Evolutionary conservation across 2,329 filamentous ascomycete species (phyloP).

Genomic region (Penicillium sp.): DNA sequence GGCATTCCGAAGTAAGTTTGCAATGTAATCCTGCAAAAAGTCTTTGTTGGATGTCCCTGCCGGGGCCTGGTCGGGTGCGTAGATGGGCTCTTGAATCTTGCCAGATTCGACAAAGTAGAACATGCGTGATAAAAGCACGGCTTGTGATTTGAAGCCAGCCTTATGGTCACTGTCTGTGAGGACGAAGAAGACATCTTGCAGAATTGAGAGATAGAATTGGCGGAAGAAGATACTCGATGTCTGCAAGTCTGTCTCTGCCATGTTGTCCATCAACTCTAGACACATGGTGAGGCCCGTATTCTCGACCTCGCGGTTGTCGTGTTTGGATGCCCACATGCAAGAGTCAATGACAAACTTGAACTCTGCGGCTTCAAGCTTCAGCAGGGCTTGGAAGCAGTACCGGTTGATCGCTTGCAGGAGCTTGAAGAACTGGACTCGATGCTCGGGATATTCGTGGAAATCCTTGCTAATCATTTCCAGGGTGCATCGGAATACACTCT

Average conservation of each 20-base stretch:
- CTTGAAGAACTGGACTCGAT: slow-evolving; percentile 99
- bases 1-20: slow-evolving; percentile 74
- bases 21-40: slow-evolving; percentile 83
- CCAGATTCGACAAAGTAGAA: slow-evolving; percentile 89
- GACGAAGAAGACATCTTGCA: slow-evolving; percentile 98
- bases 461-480: slow-evolving; percentile 99
- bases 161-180: slow-evolving; percentile 97
- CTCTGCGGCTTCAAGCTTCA: slow-evolving; percentile 90
- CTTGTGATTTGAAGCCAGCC: slow-evolving; percentile 95
- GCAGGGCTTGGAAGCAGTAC: slow-evolving; percentile 88
- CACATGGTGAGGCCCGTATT: slow-evolving; percentile 97
- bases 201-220: slow-evolving; percentile 89
- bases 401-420: slow-evolving; percentile 91
- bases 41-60: slow-evolving; percentile 82
- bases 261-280: slow-evolving; percentile 93
- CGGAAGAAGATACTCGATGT: slow-evolving; percentile 96
- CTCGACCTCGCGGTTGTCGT: slow-evolving; percentile 97
- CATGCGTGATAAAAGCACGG: slow-evolving; percentile 86
- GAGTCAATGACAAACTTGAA: slow-evolving; percentile 99
- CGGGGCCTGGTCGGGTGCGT: slow-evolving; percentile 74
- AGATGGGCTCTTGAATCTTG: slow-evolving; percentile 90
- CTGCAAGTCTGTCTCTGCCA: slow-evolving; percentile 79
- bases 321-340: slow-evolving; percentile 99
- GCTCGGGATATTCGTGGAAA: slow-evolving; percentile 97
- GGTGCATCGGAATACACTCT: slow-evolving; percentile 97